Percentiles rank a stretch among this genome's conserved stretches.
Conservation (phyloP, 2,329 filamentous ascomycete genomes). For the Peltaster fructicola region DNA sequence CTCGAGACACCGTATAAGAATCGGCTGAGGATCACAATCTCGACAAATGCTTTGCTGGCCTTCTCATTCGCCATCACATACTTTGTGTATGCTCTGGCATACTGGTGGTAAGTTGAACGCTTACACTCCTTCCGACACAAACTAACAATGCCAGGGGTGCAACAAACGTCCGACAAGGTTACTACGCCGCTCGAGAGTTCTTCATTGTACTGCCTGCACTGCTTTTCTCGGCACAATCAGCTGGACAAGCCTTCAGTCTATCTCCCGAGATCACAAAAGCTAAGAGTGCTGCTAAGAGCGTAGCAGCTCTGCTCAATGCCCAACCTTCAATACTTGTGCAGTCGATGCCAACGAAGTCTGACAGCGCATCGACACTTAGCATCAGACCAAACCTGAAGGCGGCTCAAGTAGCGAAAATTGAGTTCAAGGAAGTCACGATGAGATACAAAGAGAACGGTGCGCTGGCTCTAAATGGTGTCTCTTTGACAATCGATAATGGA, state of each 20-base stretch:
- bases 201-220: conserved; percentile 29
- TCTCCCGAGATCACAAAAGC: conserved; percentile 28
- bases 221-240: conserved; percentile 29
- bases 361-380: conserved; percentile 1
- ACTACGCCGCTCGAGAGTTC: conserved; percentile 24
- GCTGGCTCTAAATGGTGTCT: conserved; percentile 29
- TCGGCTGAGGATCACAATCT: conserved; percentile 22
- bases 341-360: conserved; percentile 2
- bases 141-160: conserved; percentile 15
- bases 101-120: conserved; percentile 24
- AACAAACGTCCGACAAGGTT: conserved; percentile 25
- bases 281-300: conserved; percentile 26
- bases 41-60: conserved; percentile 25
- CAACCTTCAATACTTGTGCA: conserved; percentile 21
- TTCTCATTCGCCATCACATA: conserved; percentile 29
- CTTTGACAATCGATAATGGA: conserved; percentile 30
- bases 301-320: conserved; percentile 25
- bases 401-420: conserved; percentile 7
- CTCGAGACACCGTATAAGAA: conserved; percentile 24
- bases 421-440: conserved; percentile 22
- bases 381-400: conserved; percentile 2
- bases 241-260: conserved; percentile 29
- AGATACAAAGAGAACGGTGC: conserved; percentile 21
- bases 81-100: conserved; percentile 31
- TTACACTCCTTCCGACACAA: not conserved